Base-by-base conservation (phyloP, 1,139 yeast genomes). In the Casaregolazyma suthepensis region DNA sequence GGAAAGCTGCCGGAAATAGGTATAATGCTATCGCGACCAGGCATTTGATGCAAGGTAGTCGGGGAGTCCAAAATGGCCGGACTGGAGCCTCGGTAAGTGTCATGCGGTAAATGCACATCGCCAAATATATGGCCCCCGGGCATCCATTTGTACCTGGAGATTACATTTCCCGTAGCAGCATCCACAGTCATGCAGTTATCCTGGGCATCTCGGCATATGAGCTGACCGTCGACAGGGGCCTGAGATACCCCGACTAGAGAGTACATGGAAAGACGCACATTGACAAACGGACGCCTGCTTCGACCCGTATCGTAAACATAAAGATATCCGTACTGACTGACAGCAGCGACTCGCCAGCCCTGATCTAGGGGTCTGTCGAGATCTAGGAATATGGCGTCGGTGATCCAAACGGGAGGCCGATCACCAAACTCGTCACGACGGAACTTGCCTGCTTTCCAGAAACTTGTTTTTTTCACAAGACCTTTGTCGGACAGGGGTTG, bases 281-380 rank as follows among this genome's bases (percentile, higher is more conserved):
- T 59, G n/a, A 61, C 44, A 6, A 70, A 54, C 9, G 73, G 72
- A 23, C 64, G 50, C 22, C 63, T 57, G 13, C 70, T 61, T 13
- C 53, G 52, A 5, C 50, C 51, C 12, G 73, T 69, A 43, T 69
- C 68, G 54, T 69, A 69, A 5, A 70, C 53, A n/a, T 67, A 58
- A 37, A 66, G 52, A 29, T 67, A 69, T 3, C 72, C 72, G 49
- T 61, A 69, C 48, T 69, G 54, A 10, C 71, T 68, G 15, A 65
- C 59, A 13, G 62, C 59, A 1, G 63, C 70, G 13, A 68, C 52
- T 45, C 67, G 57, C 62, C 66, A 68, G 20, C 68, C 69, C 12
- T 55, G 56, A 0, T 56, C 48, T 12, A 54, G 46, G 3, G 61
- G 62, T 7, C 71, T 52, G 31, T 61, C 59, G 5, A 59, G 47